phyloP scores from a whole-genome alignment of 768 basidiomycete species.

The Candolleomyces aberdarensis region DNA sequence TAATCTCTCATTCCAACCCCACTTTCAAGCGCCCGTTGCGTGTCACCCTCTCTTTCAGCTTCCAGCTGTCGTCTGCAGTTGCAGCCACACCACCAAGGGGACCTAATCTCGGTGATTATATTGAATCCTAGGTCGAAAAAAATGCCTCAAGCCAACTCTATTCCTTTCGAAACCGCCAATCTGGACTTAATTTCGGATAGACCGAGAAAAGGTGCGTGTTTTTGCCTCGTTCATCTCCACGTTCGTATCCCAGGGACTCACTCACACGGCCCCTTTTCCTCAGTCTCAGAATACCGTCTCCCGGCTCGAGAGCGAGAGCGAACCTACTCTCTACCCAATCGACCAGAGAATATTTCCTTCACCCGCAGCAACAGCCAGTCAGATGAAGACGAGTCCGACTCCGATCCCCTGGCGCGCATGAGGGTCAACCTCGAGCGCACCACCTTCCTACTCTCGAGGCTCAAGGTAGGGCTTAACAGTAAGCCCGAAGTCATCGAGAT shows the following conservation, averaged over 20 bases:
- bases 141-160: slow-evolving; percentile 1
- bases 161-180: background rate
- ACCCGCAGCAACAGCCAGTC: background rate
- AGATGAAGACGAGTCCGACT: background rate
- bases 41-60: background rate
- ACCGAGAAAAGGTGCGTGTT: background rate
- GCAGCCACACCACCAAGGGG: too few species aligned
- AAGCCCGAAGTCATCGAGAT: background rate
- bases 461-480: background rate
- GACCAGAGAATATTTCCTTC: background rate
- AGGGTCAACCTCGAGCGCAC: background rate
- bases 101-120: background rate
- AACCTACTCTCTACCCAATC: background rate
- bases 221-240: background rate
- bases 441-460: background rate
- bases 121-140: background rate
- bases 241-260: background rate
- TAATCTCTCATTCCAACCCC: background rate
- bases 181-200: slow-evolving; percentile 1
- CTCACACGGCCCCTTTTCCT: background rate
- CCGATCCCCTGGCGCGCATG: background rate
- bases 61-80: background rate
- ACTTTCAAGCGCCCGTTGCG: background rate
- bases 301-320: background rate
- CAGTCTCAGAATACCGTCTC: background rate